These are phyloP conservation scores for Umbelopsis vinacea DNA, from an alignment of 192 early-diverging fungal species.

Conservation along the genomic window DNA sequence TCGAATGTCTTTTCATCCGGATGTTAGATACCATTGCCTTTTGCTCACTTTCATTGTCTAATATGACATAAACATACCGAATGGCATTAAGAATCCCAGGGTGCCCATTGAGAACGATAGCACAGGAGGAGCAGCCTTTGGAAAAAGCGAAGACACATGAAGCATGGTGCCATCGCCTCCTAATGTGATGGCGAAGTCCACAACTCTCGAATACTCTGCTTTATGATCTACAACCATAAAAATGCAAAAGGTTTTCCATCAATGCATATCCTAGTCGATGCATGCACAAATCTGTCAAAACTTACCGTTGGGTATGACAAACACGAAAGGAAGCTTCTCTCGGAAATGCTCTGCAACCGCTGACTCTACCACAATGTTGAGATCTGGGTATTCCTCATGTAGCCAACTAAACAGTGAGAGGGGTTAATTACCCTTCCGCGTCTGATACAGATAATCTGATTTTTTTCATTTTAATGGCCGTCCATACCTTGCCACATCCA, in stretches of 20 bases:
- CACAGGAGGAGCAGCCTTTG: constrained; percentile 78
- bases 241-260: too few species aligned
- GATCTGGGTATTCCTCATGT: constrained; percentile 58
- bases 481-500: constrained; percentile 63
- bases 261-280: neutral
- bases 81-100: constrained; percentile 89
- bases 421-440: neutral
- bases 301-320: constrained; percentile 57
- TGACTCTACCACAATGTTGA: constrained; percentile 75
- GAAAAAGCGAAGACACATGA: constrained; percentile 84
- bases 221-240: constrained; percentile 32
- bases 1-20: constrained; percentile 57
- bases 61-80: constrained; percentile 48
- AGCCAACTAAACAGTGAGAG: constrained; percentile 60
- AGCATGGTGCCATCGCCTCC: constrained; percentile 94
- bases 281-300: neutral
- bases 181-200: constrained; percentile 90
- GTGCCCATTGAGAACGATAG: constrained; percentile 94
- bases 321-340: constrained; percentile 53
- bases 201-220: constrained; percentile 67
- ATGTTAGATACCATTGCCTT: neutral
- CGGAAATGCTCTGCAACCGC: constrained; percentile 61
- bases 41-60: too few species aligned
- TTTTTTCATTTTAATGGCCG: neutral
- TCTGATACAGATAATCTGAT: neutral